Evolutionary conservation across 2,329 filamentous ascomycete species (phyloP), one percentile per base, ranked within the genome.

Genomic region (Scopulariopsis brevicaulis): DNA sequence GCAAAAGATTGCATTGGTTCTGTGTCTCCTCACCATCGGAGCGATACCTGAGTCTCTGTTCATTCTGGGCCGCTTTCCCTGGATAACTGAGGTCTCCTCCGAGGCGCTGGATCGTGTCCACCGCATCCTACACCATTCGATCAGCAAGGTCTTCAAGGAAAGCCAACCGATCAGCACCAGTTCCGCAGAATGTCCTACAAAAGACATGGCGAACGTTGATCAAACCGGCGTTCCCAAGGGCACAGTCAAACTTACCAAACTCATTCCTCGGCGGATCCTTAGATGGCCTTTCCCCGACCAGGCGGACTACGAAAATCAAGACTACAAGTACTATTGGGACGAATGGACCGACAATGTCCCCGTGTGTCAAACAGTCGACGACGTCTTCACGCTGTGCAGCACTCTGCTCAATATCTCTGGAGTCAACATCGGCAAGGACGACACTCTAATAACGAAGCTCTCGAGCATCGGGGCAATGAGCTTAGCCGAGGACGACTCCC

Each of bases 301-400:
- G 63, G 80, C 80, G 62, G 89, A 94, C 65, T 84, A 85, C 58
- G 89, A 91, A 63, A 85, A 86, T 22, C 79, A 81, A n/a, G 82
- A 88, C 56, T 97, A 96, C 69, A 84, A 88, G 37, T 97, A 95
- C 68, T 99, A 99, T 70, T 96, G 94, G 85, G 91, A 96, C 60
- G 94, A 97, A 64, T 99, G 94, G 94, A 80, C 85, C 2, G 93
- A 97, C 70, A 96, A 94, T 62, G 80, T 99, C 53, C 95, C 94
- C 0, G 75, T 96, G 22, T 99, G 94, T 67, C 92, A 96, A 68
- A 88, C 79, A 1, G 84, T 96, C 6, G 90, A 96, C 61, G 94
- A 99, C 67, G 80, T 99, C 15, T 94, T 97, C 69, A 85, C 86
- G 2, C 81, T 96, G 0, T 95, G 91, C 70, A 82, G 84, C 59